Conservation (phyloP, 2,329 filamentous ascomycete species). For the Aspergillus sojae region DNA sequence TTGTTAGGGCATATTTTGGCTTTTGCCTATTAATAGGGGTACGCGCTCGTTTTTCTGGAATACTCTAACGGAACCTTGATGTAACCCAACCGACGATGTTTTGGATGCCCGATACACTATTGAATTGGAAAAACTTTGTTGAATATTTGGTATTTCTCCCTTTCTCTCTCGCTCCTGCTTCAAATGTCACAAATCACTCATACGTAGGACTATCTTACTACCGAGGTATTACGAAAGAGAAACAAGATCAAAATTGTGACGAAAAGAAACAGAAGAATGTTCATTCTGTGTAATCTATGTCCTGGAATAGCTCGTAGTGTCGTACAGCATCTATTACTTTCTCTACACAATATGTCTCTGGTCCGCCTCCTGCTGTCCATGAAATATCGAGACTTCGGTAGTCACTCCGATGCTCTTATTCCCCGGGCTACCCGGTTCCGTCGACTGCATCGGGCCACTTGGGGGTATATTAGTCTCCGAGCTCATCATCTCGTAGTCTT, state of each 20-base stretch:
- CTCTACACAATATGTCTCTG: not conserved
- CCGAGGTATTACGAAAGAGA: not conserved
- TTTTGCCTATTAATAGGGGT: not conserved
- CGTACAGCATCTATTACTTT: not conserved
- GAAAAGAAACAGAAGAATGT: not conserved
- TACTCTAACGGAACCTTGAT: not conserved
- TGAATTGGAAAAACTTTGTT: not conserved
- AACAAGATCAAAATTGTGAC: not conserved
- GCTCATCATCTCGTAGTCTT: constrained; percentile 33
- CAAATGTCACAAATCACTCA: not conserved
- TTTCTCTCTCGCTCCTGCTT: not conserved
- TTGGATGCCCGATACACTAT: not conserved
- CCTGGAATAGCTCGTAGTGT: not conserved
- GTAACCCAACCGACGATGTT: not conserved
- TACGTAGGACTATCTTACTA: not conserved
- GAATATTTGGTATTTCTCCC: too few species aligned
- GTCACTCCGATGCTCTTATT: not conserved
- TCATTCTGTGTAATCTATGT: not conserved
- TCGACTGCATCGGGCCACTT: not conserved
- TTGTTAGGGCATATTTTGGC: not conserved
- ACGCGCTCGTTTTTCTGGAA: not conserved
- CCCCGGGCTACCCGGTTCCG: not conserved
- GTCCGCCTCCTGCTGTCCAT: not conserved
- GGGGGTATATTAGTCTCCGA: constrained; percentile 17
- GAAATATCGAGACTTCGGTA: not conserved